phyloP scores from a whole-genome alignment of 257 asterid genomes.

The Plantago elongata region DNA sequence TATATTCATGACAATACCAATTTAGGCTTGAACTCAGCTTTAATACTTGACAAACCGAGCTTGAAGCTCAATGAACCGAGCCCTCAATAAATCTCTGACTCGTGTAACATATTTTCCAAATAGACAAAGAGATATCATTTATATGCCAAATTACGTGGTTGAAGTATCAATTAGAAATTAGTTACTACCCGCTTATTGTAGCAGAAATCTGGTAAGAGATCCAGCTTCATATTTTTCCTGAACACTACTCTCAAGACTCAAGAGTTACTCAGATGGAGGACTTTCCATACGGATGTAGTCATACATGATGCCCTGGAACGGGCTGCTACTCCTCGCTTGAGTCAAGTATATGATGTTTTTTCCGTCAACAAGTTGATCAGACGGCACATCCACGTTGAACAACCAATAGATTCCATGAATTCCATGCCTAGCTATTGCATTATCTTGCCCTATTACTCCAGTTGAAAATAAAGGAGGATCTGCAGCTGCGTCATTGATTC shows the following conservation, averaged over 20 bases:
- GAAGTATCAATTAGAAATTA: too few relatives aligned
- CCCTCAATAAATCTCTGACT: too few relatives aligned
- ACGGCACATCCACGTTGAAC: conserved; percentile 38
- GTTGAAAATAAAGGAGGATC: conserved; percentile 53
- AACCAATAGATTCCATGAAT: conserved; percentile 71
- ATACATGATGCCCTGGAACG: conserved; percentile 66
- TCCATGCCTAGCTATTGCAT: conserved; percentile 75
- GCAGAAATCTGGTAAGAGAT: neutral
- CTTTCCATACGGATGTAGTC: conserved; percentile 60
- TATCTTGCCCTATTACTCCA: conserved; percentile 54
- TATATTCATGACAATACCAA: too few relatives aligned
- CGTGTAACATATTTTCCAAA: neutral
- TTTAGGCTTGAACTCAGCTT: too few relatives aligned
- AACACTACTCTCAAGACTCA: conserved; percentile 8
- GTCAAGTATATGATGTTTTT: conserved; percentile 49
- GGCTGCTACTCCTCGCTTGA: conserved; percentile 47
- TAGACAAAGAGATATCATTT: neutral
- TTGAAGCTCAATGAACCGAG: too few relatives aligned
- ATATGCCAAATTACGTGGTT: too few relatives aligned
- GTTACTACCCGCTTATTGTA: neutral
- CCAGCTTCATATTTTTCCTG: neutral
- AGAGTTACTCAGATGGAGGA: conserved; percentile 22
- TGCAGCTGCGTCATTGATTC: conserved; percentile 38
- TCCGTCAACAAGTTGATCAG: conserved; percentile 28
- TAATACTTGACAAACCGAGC: too few relatives aligned